phyloP scores from a whole-genome alignment of 2,329 filamentous ascomycete genomes.

The Cordyceps pruinosa region DNA sequence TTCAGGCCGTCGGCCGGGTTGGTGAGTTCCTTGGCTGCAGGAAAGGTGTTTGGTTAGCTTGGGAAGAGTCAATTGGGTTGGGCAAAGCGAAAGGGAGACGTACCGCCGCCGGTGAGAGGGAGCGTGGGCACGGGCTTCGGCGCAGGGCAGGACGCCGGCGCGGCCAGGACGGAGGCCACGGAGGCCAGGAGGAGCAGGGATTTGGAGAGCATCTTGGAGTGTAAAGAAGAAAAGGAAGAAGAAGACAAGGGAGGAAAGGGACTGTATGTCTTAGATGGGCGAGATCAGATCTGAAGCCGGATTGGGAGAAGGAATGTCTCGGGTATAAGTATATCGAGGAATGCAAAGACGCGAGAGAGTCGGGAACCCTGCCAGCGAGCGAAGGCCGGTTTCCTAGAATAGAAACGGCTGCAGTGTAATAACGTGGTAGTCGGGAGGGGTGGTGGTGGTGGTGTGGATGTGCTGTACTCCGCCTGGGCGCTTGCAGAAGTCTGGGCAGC shows the following conservation, averaged over 20 bases:
- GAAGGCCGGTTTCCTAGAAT: slow-evolving; percentile 13
- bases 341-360: not conserved
- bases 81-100: not conserved
- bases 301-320: slow-evolving; percentile 11
- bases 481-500: slow-evolving; percentile 6
- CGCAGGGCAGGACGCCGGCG: slow-evolving; percentile 16
- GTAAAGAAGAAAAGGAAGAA: not conserved
- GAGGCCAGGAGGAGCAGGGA: slow-evolving; percentile 27
- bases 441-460: not conserved
- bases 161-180: slow-evolving; percentile 25
- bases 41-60: not conserved
- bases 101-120: not conserved
- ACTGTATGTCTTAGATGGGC: slow-evolving; percentile 5
- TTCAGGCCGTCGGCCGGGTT: slow-evolving; percentile 30
- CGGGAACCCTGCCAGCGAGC: not conserved
- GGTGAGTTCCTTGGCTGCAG: slow-evolving; percentile 37
- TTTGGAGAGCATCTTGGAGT: slow-evolving; percentile 27
- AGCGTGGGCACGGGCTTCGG: not conserved
- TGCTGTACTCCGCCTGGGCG: slow-evolving; percentile 4
- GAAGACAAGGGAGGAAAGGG: not conserved
- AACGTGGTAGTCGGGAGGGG: not conserved
- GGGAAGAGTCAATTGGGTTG: not conserved
- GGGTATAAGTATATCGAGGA: slow-evolving; percentile 5
- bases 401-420: slow-evolving; percentile 6
- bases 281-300: slow-evolving; percentile 6